Conservation (phyloP, 352 stramenopile genomes). For the Globisporangium spiculum region DNA sequence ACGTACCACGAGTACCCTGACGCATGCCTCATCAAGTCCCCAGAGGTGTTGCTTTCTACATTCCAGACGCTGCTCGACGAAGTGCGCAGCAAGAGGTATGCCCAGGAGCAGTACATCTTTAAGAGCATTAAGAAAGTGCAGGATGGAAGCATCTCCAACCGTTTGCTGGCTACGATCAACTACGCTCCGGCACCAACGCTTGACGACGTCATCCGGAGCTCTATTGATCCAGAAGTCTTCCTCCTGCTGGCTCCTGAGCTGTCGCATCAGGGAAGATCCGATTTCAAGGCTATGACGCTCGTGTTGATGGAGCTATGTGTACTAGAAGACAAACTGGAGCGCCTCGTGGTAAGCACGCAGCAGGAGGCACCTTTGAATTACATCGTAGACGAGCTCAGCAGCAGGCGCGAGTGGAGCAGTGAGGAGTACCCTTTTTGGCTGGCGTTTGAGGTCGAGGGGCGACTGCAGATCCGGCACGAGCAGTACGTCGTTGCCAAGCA, state of each 20-base stretch:
- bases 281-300: constrained; percentile 25
- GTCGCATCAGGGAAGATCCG: constrained; percentile 6
- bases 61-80: constrained; percentile 19
- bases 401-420: constrained; percentile 44
- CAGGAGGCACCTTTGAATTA: neutral
- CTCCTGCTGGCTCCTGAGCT: constrained; percentile 28
- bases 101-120: neutral
- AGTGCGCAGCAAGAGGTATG: constrained; percentile 17
- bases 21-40: constrained; percentile 5
- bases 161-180: constrained; percentile 24
- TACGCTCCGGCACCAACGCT: constrained; percentile 27
- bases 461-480: constrained; percentile 81
- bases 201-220: constrained; percentile 35
- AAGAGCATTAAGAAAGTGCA: neutral
- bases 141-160: constrained; percentile 1
- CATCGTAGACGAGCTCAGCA: constrained; percentile 48
- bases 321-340: constrained; percentile 66
- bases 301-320: constrained; percentile 66
- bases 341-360: constrained; percentile 18
- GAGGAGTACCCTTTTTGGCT: constrained; percentile 73
- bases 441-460: constrained; percentile 83
- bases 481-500: constrained; percentile 78
- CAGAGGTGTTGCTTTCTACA: constrained; percentile 1
- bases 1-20: constrained; percentile 27
- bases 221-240: constrained; percentile 33